A percentile compares a stretch with the other conserved stretches of the same genome.
Evolutionary conservation across 116 monocot genomes (phyloP).

Genomic region (Zostera marina): DNA sequence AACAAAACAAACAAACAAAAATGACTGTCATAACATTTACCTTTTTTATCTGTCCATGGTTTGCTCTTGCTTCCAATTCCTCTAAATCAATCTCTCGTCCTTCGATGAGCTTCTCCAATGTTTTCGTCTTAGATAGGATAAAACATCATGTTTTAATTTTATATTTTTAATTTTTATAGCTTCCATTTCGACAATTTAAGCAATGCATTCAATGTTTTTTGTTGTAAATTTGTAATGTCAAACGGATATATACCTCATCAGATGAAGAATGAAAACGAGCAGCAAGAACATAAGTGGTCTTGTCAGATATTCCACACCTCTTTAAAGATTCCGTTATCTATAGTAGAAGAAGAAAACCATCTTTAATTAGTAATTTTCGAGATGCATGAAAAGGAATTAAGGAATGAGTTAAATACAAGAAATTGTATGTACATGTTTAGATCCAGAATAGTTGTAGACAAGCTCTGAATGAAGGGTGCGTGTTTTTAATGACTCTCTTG

Average conservation of each 20-base stretch:
- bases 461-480: constrained; percentile 84
- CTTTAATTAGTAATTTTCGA: background rate
- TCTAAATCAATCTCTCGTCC: constrained; percentile 61
- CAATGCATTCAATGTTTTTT: background rate
- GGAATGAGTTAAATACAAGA: too few species aligned
- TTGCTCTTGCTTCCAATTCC: constrained; percentile 52
- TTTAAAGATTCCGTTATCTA: constrained; percentile 90
- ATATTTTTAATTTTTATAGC: too few species aligned
- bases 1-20: too few species aligned
- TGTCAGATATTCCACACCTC: constrained; percentile 80
- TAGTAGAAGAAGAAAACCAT: constrained; percentile 1
- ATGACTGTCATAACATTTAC: constrained; percentile 8
- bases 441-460: constrained; percentile 82
- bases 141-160: background rate
- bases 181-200: background rate
- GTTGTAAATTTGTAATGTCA: too few species aligned
- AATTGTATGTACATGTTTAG: constrained; percentile 59
- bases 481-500: constrained; percentile 58
- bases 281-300: constrained; percentile 72
- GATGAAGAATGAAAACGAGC: constrained; percentile 62
- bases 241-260: constrained; percentile 38
- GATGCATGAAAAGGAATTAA: too few species aligned
- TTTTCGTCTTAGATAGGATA: constrained; percentile 26
- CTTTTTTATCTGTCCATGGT: constrained; percentile 58
- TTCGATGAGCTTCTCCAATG: constrained; percentile 39